These are phyloP conservation scores for Aspergillus cejpii DNA, from an alignment of 2,329 filamentous ascomycete species.

Conservation along the genomic window DNA sequence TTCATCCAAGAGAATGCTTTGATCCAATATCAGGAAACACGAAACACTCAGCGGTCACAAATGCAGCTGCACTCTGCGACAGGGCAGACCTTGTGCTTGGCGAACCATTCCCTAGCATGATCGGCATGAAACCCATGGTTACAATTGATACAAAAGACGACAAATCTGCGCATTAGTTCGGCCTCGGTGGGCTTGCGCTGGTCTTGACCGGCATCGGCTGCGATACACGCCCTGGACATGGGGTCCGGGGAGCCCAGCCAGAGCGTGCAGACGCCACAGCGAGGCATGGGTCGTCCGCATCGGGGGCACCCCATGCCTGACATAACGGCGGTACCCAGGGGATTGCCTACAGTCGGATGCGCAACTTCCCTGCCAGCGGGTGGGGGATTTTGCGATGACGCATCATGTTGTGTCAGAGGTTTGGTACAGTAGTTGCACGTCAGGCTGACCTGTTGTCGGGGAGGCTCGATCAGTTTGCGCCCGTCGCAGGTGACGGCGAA, in stretches of 20 bases:
- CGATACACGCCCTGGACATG: slow-evolving; percentile 36
- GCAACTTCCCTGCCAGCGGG: slow-evolving; percentile 27
- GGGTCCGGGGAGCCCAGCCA: slow-evolving; percentile 57
- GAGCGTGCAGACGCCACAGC: slow-evolving; percentile 56
- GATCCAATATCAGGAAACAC: background rate
- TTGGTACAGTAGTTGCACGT: slow-evolving; percentile 56
- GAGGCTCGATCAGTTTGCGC: slow-evolving; percentile 43
- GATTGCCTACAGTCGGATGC: slow-evolving; percentile 32
- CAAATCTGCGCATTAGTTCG: slow-evolving; percentile 49
- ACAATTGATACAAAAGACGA: slow-evolving; percentile 57
- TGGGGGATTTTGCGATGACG: slow-evolving; percentile 26
- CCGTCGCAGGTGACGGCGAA: slow-evolving; percentile 48
- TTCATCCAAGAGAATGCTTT: background rate
- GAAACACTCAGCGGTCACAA: slow-evolving; percentile 31
- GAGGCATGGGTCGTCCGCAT: slow-evolving; percentile 57
- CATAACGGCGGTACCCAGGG: slow-evolving; percentile 31
- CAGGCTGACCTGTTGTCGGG: slow-evolving; percentile 50
- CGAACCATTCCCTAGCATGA: slow-evolving; percentile 58
- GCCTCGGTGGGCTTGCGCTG: slow-evolving; percentile 24
- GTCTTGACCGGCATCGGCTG: slow-evolving; percentile 28
- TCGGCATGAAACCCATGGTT: slow-evolving; percentile 59
- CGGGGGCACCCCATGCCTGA: slow-evolving; percentile 53
- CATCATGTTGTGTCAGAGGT: slow-evolving; percentile 46
- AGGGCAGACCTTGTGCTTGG: slow-evolving; percentile 34
- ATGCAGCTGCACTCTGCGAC: slow-evolving; percentile 39